A percentile compares a stretch with the other conserved stretches of the same genome.
These are phyloP conservation scores for Malassezia slooffiae DNA, from an alignment of 1,284 basidiomycete species.

Conservation along the genomic window DNA sequence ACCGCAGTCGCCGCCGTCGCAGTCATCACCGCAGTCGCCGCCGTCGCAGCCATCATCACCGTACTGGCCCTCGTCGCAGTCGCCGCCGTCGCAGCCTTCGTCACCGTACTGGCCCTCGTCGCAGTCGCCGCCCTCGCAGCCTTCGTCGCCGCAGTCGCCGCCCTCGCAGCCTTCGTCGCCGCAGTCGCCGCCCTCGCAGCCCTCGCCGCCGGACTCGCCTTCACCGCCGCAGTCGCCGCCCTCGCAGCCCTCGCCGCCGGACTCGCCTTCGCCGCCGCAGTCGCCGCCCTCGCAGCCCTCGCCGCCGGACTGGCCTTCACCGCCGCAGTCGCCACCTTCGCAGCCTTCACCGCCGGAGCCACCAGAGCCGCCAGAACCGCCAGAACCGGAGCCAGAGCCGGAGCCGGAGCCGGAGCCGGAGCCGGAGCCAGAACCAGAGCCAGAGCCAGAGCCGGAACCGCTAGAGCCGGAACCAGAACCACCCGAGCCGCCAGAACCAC, in stretches of 20 bases:
- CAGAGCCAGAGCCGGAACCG: not conserved
- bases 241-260: not conserved
- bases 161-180: conserved; percentile 8
- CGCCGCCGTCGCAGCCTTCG: not conserved
- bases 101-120: no score
- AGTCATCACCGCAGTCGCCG: not conserved
- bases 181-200: conserved; percentile 9
- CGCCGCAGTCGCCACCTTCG: conserved; percentile 5
- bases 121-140: not conserved
- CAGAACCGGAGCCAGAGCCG: conserved; percentile 2
- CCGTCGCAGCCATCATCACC: not conserved
- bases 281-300: not conserved
- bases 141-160: not conserved
- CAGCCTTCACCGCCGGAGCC: conserved; percentile 9
- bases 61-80: not conserved
- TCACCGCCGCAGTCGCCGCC: conserved; percentile 9
- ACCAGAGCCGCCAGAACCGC: conserved; percentile 10
- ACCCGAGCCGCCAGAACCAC: not conserved
- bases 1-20: not conserved
- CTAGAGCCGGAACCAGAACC: not conserved
- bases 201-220: conserved; percentile 8
- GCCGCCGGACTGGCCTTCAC: not conserved
- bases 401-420: no score
- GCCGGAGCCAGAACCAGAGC: no score
- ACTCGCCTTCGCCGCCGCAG: no score